Base-by-base conservation (phyloP, 768 basidiomycete species). In the Lyophyllum shimeji region DNA sequence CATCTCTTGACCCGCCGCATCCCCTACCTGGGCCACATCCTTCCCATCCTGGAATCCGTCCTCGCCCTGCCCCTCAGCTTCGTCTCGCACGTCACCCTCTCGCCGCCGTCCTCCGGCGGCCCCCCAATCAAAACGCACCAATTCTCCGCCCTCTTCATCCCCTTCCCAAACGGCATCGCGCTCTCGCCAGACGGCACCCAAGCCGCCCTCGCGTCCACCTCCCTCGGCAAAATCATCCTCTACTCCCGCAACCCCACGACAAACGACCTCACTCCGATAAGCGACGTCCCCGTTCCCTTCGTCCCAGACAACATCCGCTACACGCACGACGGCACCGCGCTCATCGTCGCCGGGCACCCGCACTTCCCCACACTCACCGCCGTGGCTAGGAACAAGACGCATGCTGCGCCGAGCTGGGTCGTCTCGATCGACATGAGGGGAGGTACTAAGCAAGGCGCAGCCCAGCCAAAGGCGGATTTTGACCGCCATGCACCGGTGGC, bases 161-260 rank as follows among this genome's bases (percentile, higher is more conserved):
- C 88, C 0, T 90, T 89, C 67, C 73, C 89, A 2, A 91, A 91
- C 60, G 89, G 89, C 18, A 60, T 90, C 55, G 76, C 87, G 0
- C 60, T 89, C 40, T 85, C 86, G 0, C 79, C 77, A 0, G 64
- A 71, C 0, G 78, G 77, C 1, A 63, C 69, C 1, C 71, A 79
- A 31, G 71, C 88, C 23, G 89, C 86, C 2, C 64, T 90, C 21
- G 81, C 83, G 2, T 78, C 84, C 1, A 82, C 82, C 33, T 71
- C 83, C 1, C 64, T 76, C 23, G 74, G 70, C 49, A 59, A 74
- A 44, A 71, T 90, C 42, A 61, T 70, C 50, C 64, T 89, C 53
- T 90, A 86, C 72, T 60, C 71, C 39, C 78, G 85, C 25, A 68
- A 83, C 62, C 53, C 71, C 2, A 54, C 50, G 15, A 81, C 77